Evolutionary conservation across 495 filamentous ascomycete genomes (phyloP).

Genomic region (Daldinia loculata): DNA sequence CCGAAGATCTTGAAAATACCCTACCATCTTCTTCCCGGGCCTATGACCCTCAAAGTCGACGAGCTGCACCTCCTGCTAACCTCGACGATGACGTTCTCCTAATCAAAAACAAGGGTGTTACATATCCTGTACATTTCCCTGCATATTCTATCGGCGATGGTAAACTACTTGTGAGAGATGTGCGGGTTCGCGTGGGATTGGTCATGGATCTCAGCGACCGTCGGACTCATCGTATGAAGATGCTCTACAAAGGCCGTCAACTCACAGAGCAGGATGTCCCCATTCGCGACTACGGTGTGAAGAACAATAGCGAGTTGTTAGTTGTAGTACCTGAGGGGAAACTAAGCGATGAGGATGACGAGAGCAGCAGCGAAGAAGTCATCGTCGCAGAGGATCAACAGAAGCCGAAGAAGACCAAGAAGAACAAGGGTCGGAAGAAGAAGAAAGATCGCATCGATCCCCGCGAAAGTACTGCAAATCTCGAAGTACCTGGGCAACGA

Average conservation of each 20-base stretch:
- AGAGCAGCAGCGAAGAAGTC: constrained; percentile 59
- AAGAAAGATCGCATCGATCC: constrained; percentile 49
- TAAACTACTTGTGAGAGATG: constrained; percentile 70
- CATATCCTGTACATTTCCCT: constrained; percentile 81
- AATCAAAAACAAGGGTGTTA: constrained; percentile 74
- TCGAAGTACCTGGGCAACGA: constrained; percentile 43
- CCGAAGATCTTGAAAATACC: constrained; percentile 67
- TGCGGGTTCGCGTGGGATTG: constrained; percentile 70
- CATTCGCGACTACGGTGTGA: constrained; percentile 77
- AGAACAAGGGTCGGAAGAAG: constrained; percentile 57
- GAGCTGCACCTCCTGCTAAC: constrained; percentile 46
- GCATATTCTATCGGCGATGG: constrained; percentile 85
- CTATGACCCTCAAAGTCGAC: constrained; percentile 42
- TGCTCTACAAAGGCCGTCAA: constrained; percentile 84
- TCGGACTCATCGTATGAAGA: constrained; percentile 64
- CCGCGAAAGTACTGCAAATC: constrained; percentile 48
- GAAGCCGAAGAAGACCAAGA: constrained; percentile 51
- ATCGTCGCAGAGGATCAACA: constrained; percentile 48
- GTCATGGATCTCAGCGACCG: constrained; percentile 68
- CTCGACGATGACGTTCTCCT: constrained; percentile 78
- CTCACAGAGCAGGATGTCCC: constrained; percentile 71
- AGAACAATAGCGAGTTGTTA: constrained; percentile 78
- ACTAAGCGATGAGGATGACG: constrained; percentile 61
- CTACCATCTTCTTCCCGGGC: constrained; percentile 47
- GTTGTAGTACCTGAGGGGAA: constrained; percentile 61